Conservation (phyloP, 2,329 filamentous ascomycete genomes). For the Xenoacremonium recifei region DNA sequence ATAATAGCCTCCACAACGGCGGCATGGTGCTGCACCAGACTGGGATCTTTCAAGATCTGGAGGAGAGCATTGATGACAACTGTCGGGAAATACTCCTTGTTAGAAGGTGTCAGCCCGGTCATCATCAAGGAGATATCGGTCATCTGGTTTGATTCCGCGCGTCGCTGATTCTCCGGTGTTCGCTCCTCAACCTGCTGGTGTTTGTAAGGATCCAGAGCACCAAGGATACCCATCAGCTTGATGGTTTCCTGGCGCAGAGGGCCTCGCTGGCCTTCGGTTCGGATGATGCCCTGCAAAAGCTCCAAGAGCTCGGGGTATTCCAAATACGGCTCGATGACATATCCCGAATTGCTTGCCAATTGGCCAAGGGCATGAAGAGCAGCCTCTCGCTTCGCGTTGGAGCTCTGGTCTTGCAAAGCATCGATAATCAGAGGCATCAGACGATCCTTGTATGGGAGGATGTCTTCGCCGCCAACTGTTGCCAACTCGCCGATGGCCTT, state of each 20-base stretch:
- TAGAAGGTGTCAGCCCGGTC: constrained; percentile 92
- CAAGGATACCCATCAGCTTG: constrained; percentile 92
- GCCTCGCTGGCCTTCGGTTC: constrained; percentile 81
- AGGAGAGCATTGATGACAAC: constrained; percentile 96
- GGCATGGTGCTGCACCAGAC: constrained; percentile 86
- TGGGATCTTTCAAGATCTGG: constrained; percentile 87
- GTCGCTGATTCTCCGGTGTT: constrained; percentile 75
- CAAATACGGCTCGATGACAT: constrained; percentile 93
- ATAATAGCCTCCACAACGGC: constrained; percentile 96
- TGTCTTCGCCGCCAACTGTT: constrained; percentile 89
- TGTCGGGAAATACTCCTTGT: constrained; percentile 97
- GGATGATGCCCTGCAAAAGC: constrained; percentile 90
- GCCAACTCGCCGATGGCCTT: constrained; percentile 93
- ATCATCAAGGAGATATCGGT: constrained; percentile 98
- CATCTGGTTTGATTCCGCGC: constrained; percentile 61
- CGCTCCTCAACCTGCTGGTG: constrained; percentile 93
- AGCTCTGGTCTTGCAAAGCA: constrained; percentile 90
- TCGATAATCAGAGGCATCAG: constrained; percentile 96
- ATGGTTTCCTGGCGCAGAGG: constrained; percentile 90
- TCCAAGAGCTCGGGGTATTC: constrained; percentile 94
- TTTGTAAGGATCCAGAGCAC: constrained; percentile 93
- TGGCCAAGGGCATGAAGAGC: constrained; percentile 89
- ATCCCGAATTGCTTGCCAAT: constrained; percentile 91
- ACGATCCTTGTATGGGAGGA: constrained; percentile 85
- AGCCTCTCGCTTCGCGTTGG: constrained; percentile 84